Percentiles rank a stretch among this genome's conserved stretches.
phyloP scores from a whole-genome alignment of 2,329 filamentous ascomycete species.

The Penicillium sp. region DNA sequence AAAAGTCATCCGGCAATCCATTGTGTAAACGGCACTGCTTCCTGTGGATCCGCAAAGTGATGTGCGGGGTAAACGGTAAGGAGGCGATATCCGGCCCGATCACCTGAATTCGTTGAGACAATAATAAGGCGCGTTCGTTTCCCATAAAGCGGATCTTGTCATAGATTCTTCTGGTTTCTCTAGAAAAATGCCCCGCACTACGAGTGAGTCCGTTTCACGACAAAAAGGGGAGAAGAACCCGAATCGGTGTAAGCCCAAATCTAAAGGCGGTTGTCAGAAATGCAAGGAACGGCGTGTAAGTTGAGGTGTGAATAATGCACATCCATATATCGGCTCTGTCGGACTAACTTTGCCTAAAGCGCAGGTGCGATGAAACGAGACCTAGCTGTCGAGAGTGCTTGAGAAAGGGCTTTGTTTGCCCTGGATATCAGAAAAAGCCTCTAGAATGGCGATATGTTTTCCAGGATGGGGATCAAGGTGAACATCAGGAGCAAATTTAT shows the following conservation, averaged over 20 bases:
- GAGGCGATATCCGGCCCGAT: slow-evolving; percentile 6
- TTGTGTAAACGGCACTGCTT: neutral
- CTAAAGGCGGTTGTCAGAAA: slow-evolving; percentile 22
- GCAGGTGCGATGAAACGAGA: slow-evolving; percentile 25
- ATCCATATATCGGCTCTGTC: neutral
- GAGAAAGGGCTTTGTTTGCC: slow-evolving; percentile 18
- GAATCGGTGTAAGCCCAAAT: slow-evolving; percentile 24
- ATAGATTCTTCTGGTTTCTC: neutral
- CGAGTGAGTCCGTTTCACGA: neutral
- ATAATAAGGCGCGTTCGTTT: slow-evolving; percentile 4
- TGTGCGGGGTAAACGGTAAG: slow-evolving; percentile 5
- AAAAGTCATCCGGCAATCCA: neutral
- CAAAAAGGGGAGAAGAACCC: slow-evolving; percentile 22
- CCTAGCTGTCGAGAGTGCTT: slow-evolving; percentile 24
- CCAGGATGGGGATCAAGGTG: slow-evolving; percentile 14
- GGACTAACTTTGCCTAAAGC: slow-evolving; percentile 13
- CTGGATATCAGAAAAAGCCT: slow-evolving; percentile 22
- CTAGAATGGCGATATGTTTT: slow-evolving; percentile 25
- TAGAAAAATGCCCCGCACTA: neutral
- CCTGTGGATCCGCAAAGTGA: neutral
- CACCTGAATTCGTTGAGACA: slow-evolving; percentile 1
- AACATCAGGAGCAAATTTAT: slow-evolving; percentile 3
- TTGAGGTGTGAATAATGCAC: slow-evolving; percentile 15
- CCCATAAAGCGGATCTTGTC: neutral
- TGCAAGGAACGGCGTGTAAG: slow-evolving; percentile 28